Base-by-base conservation (phyloP, 208 protist species). In the Leptomonas pyrrhocoris region DNA sequence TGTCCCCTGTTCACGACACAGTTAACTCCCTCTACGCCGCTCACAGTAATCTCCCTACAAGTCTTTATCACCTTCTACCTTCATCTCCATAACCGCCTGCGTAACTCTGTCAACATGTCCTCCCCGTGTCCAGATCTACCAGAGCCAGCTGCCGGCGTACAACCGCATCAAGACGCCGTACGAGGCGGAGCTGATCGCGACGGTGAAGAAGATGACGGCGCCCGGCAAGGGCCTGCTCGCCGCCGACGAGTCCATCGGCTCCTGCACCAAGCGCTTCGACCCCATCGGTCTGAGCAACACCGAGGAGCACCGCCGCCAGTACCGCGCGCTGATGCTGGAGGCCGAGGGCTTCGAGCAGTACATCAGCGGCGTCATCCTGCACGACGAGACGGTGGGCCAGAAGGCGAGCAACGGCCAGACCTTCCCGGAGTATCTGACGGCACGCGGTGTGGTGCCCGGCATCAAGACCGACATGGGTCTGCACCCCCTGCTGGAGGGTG, bases 331-430 rank as follows among this genome's bases (percentile, higher is more conserved):
- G 19, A 73, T 99, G 49, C 64, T 91, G 34, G 88, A 84, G 69
- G 73, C 76, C 27, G 77, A 81, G 69, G 95, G 78, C 42, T 59
- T 98, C 18, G 85, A 91, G 60, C 63, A 98, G 74, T 98, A 94
- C 92, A 96, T 99, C 83, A 82, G 87, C 73, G 98, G 98, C 73
- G 96, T 98, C 45, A 99, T 99, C 74, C 69, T 99, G 43, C 97
- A 92, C 80, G 96, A 99, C 48, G 98, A 99, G 83, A 98, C 96
- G 7, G 84, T 99, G n/a, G 82, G 74, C 67, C 97, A 99, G 84
- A 96, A 94, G 68, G 77, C 87, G 43, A 73, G 62, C 56, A 90
- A 87, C 57, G 98, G 98, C 25, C 70, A 69, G 51, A 79, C 73
- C 46, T 99, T 99, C 79, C 43, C 83, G 28, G 83, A 98, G 56